Conservation (phyloP, 148 eudicot genomes). For the Diospyros kaki region DNA sequence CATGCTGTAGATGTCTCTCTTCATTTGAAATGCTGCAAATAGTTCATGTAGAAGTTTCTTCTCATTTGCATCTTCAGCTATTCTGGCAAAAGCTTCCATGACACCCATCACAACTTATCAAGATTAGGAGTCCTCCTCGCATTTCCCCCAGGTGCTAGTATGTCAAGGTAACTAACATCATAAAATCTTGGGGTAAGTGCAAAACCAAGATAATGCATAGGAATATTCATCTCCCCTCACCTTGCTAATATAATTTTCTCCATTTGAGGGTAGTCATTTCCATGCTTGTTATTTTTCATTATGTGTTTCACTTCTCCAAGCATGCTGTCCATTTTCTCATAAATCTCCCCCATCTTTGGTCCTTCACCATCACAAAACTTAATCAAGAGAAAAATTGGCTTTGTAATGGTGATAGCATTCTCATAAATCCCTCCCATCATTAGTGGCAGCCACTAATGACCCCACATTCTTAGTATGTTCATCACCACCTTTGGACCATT, state of each 20-base stretch:
- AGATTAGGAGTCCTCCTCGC: constrained; percentile 6
- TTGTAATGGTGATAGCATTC: constrained; percentile 4
- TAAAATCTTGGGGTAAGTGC: constrained; percentile 8
- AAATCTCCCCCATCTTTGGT: constrained; percentile 19
- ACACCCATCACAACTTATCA: constrained; percentile 7
- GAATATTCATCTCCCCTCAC: constrained; percentile 20
- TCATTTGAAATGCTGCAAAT: too few species aligned
- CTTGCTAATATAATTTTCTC: constrained; percentile 4
- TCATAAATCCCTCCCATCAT: constrained; percentile 14
- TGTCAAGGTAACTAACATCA: background rate
- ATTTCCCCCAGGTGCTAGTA: background rate
- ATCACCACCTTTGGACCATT: background rate
- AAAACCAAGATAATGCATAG: constrained; percentile 14
- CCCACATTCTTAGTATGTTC: background rate
- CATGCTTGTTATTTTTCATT: background rate
- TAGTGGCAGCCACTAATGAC: background rate
- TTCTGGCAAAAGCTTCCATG: background rate
- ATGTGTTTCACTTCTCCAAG: constrained; percentile 17
- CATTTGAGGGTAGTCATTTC: background rate
- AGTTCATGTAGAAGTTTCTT: too few species aligned
- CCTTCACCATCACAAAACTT: constrained; percentile 26
- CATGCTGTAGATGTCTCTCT: too few species aligned
- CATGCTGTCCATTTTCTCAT: constrained; percentile 28
- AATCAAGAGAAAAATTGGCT: constrained; percentile 13
- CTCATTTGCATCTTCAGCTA: too few species aligned